Percentiles rank a stretch among this genome's conserved stretches.
These are phyloP conservation scores for Erigeron canadensis DNA, from an alignment of 129 eudicot genomes.

Conservation along the genomic window DNA sequence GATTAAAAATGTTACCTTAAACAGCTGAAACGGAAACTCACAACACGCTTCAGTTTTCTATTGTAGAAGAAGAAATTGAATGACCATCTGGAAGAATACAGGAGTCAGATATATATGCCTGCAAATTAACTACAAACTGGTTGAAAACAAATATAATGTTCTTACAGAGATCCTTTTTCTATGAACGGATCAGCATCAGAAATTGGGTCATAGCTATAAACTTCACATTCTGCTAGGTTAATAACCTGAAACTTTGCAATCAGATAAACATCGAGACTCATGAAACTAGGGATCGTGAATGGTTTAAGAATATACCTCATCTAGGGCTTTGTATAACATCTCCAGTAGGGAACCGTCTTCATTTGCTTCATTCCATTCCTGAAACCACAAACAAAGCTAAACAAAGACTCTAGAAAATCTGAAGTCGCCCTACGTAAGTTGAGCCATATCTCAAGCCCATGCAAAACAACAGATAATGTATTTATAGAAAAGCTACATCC, in stretches of 20 bases:
- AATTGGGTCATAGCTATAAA: constrained; percentile 84
- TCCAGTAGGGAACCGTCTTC: constrained; percentile 68
- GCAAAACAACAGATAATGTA: constrained; percentile 7
- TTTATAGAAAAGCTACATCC: neutral
- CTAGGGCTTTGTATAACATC: constrained; percentile 75
- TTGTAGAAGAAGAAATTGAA: constrained; percentile 92
- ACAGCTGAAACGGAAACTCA: constrained; percentile 85
- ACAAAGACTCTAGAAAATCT: neutral
- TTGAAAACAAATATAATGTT: constrained; percentile 5
- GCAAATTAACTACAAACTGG: neutral
- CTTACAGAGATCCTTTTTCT: constrained; percentile 89
- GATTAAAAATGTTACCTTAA: constrained; percentile 44
- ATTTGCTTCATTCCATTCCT: constrained; percentile 81
- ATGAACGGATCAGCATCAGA: constrained; percentile 82
- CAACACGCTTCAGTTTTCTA: constrained; percentile 83
- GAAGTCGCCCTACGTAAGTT: neutral
- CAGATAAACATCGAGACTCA: constrained; percentile 12
- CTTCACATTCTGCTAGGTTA: constrained; percentile 83
- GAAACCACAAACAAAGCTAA: constrained; percentile 28
- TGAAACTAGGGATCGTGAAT: neutral
- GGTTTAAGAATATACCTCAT: constrained; percentile 53
- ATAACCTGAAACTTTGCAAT: constrained; percentile 59
- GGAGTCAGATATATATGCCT: constrained; percentile 13
- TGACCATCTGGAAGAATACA: constrained; percentile 65
- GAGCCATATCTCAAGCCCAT: neutral